Evolutionary conservation across 768 basidiomycete genomes (phyloP), one percentile per base, ranked within the genome.

Genomic region (Agrocybe pediades): DNA sequence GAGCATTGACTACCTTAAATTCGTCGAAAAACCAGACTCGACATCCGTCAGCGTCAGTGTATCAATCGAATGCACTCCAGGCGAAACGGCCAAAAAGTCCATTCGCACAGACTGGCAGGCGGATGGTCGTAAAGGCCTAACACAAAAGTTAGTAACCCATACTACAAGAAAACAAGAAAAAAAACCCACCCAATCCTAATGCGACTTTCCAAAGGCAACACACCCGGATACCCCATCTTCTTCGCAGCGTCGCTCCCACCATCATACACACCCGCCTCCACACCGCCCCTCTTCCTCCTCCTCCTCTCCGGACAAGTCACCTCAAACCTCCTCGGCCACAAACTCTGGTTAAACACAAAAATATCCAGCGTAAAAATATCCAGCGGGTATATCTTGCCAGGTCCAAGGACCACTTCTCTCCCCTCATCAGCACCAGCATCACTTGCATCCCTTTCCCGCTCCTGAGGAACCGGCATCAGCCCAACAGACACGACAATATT

Each of bases 51-150:
- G 71, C 1, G 84, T 85, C 47, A 94, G 70, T 5, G 80, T 77
- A 56, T 89, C 85, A 46, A 95, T 79, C 2, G 85, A 76, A 63
- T 94, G 91, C 2, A 93, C 84, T 2, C 92, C 92, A 17, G 90
- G 86, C 7, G 82, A 78, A 44, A 95, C 72, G 2, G 92, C 91
- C 42, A 95, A 70, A 62, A 94, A 93, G 54, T 87, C 81, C 87
- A 95, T 92, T 36, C 90, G 76, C 21, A 94, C 89, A 17, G 89
- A 90, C 66, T 94, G 92, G 64, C 91, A 92, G 1, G 90, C 86
- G 9, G 84, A 83, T 3, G 92, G 88, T n/a, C 82, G 76, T 17
- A 94, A 75, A 11, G 92, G 92, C 9, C 90, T 93, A 21, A 27
- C 42, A 41, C 11, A 42, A 13, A 19, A 17, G 11, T 44, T 42